Conservation (phyloP, 2,329 filamentous ascomycete species). For the Penicillium sclerotiorum region DNA sequence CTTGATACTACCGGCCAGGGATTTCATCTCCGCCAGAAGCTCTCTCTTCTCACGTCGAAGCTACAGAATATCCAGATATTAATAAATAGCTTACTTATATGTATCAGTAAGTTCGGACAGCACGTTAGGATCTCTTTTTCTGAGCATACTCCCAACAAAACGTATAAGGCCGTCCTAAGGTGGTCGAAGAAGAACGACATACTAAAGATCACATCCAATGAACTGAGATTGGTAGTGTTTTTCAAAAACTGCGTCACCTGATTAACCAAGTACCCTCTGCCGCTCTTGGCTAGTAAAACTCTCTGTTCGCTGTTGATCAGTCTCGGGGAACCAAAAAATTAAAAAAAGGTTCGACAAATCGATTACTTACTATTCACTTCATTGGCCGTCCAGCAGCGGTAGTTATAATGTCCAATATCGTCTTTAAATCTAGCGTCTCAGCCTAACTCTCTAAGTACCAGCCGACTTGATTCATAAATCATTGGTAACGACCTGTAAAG, state of each 20-base stretch:
- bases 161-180: slow-evolving; percentile 27
- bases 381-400: slow-evolving; percentile 28
- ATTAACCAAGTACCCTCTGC: slow-evolving; percentile 31
- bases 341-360: slow-evolving; percentile 1
- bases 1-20: slow-evolving; percentile 24
- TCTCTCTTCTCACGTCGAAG: slow-evolving; percentile 30
- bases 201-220: slow-evolving; percentile 27
- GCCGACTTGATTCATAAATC: slow-evolving; percentile 29
- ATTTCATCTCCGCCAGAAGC: slow-evolving; percentile 29
- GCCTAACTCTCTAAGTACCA: slow-evolving; percentile 27
- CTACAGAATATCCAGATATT: slow-evolving; percentile 23
- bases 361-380: slow-evolving; percentile 29
- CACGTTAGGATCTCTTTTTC: slow-evolving; percentile 26
- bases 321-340: slow-evolving; percentile 12
- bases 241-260: slow-evolving; percentile 27
- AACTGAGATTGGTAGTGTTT: slow-evolving; percentile 32
- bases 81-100: slow-evolving; percentile 21
- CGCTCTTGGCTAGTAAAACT: slow-evolving; percentile 33
- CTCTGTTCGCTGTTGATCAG: slow-evolving; percentile 19
- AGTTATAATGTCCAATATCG: slow-evolving; percentile 34
- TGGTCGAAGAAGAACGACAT: slow-evolving; percentile 31
- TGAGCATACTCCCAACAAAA: slow-evolving; percentile 28
- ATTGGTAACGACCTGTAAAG: slow-evolving; percentile 28
- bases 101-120: slow-evolving; percentile 25
- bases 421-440: slow-evolving; percentile 29